Evolutionary conservation across 1,284 basidiomycete species (phyloP), one percentile per base, ranked within the genome.

Genomic region (Kwoniella shivajii): DNA sequence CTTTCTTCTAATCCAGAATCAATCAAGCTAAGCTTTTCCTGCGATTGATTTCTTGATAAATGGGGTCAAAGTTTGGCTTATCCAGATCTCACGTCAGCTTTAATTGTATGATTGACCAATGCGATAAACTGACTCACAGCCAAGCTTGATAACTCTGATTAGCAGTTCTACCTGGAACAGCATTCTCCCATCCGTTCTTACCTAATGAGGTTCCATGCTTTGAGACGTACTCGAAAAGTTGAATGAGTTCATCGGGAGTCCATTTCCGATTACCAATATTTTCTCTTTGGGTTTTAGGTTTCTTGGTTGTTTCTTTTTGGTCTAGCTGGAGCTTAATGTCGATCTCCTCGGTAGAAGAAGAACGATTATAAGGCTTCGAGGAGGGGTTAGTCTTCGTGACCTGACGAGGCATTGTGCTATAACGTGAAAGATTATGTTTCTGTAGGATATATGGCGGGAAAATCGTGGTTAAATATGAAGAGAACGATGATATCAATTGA

Each of bases 121-220:
- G 18, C 9, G 16, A 22, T 42, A 30, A 33, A 22, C 37, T 11
- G 31, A 56, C 56, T 58, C 26, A 58, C 56, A 39, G 6, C 56
- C 56, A 58, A 18, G 51, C 45, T 39, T 58, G 56, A 36, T 46
- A 27, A 30, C 42, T 33, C 37, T 58, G 56, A 58, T 54, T 58
- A 10, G 45, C 44, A 20, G 56, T 58, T 46, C 51, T 53, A n/a
- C 46, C 56, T 4, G 36, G 27, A 4, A 58, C 56, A 24, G 56
- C 56, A 14, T 41, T 27, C 14, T 42, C 56, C 56, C 56, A 58
- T 24, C 22, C 34, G 11, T 37, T 26, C 10, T 22, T 37, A 22
- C 37, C 56, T 33, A 34, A 52, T 20, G 26, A 31, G 13, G 45
- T 50, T 10, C 52, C 52, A 26, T 46, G 24, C 37, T 48, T 55